Conservation (phyloP, 352 stramenopile species). For the Blastocystis sp. region DNA sequence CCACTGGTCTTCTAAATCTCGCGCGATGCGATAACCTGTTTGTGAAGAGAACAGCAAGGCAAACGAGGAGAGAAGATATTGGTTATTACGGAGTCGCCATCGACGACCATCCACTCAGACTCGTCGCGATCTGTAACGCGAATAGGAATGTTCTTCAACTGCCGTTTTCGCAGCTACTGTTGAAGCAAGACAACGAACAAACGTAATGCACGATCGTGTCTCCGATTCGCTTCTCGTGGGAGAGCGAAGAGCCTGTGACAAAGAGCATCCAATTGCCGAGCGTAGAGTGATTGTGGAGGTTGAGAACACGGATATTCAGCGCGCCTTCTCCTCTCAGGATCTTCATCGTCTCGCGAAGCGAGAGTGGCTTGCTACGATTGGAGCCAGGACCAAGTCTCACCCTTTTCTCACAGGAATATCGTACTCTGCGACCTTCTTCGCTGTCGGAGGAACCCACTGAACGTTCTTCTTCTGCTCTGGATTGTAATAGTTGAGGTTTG, state of each 20-base stretch:
- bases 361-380: conserved; percentile 28
- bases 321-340: conserved; percentile 14
- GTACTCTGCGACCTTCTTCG: background rate
- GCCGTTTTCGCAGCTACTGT: conserved; percentile 23
- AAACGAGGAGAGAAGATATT: conserved; percentile 49
- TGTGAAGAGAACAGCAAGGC: background rate
- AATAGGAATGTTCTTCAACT: conserved; percentile 12
- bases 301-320: conserved; percentile 34
- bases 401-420: background rate
- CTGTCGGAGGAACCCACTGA: conserved; percentile 2
- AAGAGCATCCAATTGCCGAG: conserved; percentile 25
- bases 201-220: conserved; percentile 50
- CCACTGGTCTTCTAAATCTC: conserved; percentile 46
- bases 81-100: conserved; percentile 19
- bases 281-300: conserved; percentile 9
- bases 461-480: background rate
- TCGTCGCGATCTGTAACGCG: conserved; percentile 51
- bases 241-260: background rate
- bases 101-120: conserved; percentile 39
- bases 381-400: background rate
- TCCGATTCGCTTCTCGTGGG: conserved; percentile 35
- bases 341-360: conserved; percentile 8
- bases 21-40: conserved; percentile 16
- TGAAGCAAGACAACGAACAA: background rate
- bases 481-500: conserved; percentile 11